Conservation (phyloP, 225 moss, liverwort and hornwort species). For the Polytrichum formosum region DNA sequence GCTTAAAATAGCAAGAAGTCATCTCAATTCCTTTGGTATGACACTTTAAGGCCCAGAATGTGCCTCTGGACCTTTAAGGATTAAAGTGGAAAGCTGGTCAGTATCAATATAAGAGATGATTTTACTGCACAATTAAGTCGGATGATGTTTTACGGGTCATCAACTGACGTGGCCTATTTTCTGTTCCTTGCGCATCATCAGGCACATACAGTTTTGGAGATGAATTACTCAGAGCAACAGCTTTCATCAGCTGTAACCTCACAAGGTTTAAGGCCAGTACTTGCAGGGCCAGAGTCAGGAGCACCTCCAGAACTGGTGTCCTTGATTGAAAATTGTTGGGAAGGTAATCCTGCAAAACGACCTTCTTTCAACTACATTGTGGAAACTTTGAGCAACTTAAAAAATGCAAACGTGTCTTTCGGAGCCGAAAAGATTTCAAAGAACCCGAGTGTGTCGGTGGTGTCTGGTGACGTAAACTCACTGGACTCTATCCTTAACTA, state of each 20-base stretch:
- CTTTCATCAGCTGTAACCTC: conserved; percentile 64
- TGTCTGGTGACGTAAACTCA: conserved; percentile 10
- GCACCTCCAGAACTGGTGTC: conserved; percentile 24
- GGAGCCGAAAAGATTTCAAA: neutral
- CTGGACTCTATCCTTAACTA: conserved; percentile 46
- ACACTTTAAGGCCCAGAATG: too few relatives aligned
- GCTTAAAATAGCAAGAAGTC: too few relatives aligned
- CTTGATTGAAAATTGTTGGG: conserved; percentile 59
- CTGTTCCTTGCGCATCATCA: conserved; percentile 16
- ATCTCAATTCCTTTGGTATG: too few relatives aligned
- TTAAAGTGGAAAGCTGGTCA: too few relatives aligned
- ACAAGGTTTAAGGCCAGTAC: conserved; percentile 54
- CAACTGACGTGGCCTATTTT: neutral
- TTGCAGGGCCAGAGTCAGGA: conserved; percentile 39
- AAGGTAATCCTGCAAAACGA: conserved; percentile 39
- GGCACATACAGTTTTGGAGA: conserved; percentile 74
- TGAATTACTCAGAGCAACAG: conserved; percentile 75
- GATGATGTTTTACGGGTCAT: too few relatives aligned
- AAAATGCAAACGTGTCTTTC: conserved; percentile 9
- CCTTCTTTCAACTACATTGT: conserved; percentile 57
- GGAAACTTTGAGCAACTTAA: conserved; percentile 24
- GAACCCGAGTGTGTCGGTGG: conserved; percentile 12
- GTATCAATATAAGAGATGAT: too few relatives aligned
- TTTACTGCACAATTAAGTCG: too few relatives aligned
- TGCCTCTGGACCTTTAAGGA: too few relatives aligned